Conservation (phyloP, 2,329 filamentous ascomycete genomes). For the Cladophialophora exuberans region DNA sequence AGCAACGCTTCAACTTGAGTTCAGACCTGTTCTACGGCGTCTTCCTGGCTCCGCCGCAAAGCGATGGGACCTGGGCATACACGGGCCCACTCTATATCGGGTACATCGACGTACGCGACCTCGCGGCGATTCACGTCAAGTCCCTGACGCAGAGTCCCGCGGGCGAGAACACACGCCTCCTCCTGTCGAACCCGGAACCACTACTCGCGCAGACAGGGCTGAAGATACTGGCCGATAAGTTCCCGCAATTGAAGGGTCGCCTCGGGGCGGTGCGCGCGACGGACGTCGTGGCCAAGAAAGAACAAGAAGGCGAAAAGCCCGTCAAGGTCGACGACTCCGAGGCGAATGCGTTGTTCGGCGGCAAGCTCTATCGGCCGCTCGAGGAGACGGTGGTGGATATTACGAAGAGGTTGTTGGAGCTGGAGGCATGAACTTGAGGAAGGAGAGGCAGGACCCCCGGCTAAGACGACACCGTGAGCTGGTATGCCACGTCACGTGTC, state of each 20-base stretch:
- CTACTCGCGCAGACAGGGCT: slow-evolving; percentile 3
- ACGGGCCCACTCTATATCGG: not conserved
- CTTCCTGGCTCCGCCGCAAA: not conserved
- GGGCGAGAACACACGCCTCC: slow-evolving; percentile 3
- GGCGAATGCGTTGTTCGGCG: slow-evolving; percentile 1
- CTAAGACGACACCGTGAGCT: too few relatives aligned
- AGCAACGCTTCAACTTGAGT: slow-evolving; percentile 5
- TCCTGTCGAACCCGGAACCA: slow-evolving; percentile 10
- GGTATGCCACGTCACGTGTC: too few relatives aligned
- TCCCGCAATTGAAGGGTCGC: not conserved
- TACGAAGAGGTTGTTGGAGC: slow-evolving; percentile 4
- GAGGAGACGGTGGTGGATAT: slow-evolving; percentile 10
- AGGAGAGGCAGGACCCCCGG: not conserved
- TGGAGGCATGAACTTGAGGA: not conserved
- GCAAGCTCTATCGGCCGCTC: slow-evolving; percentile 1
- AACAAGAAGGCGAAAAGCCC: not conserved
- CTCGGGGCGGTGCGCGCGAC: not conserved
- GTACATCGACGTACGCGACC: slow-evolving; percentile 12
- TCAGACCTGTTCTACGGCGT: slow-evolving; percentile 10
- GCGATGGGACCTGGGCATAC: too few relatives aligned
- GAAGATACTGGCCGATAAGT: slow-evolving; percentile 2
- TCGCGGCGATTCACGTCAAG: slow-evolving; percentile 6
- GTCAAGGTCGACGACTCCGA: slow-evolving; percentile 10
- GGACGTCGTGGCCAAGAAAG: slow-evolving; percentile 7
- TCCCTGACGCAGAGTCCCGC: slow-evolving; percentile 4